Evolutionary conservation across 2,329 filamentous ascomycete genomes (phyloP).

Genomic region (Westerdykella ornata): DNA sequence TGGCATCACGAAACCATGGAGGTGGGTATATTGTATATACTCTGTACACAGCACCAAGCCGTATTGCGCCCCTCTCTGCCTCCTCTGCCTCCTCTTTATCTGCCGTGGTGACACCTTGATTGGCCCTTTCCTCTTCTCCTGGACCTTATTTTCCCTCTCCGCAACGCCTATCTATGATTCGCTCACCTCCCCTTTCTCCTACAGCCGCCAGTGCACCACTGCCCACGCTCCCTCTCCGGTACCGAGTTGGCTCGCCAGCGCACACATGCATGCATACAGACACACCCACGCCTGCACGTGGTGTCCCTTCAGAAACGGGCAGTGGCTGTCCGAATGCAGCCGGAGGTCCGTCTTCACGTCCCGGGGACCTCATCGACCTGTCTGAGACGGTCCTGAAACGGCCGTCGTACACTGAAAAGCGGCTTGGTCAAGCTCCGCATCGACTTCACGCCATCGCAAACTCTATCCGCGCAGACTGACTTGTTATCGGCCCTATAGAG

Average conservation of each 20-base stretch:
- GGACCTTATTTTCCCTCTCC: not conserved
- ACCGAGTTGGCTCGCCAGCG: not conserved
- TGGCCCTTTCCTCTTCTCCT: not conserved
- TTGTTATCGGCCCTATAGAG: too few relatives aligned
- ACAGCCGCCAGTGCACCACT: conserved; percentile 1
- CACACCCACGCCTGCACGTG: conserved; percentile 7
- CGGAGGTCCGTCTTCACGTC: conserved; percentile 1
- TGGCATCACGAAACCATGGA: not conserved
- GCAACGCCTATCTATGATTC: not conserved
- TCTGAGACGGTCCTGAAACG: conserved; percentile 33
- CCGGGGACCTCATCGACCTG: not conserved
- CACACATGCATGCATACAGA: not conserved
- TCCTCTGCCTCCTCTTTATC: conserved; percentile 1
- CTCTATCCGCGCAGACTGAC: too few relatives aligned
- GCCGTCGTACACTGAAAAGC: conserved; percentile 13
- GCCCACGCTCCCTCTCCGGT: not conserved
- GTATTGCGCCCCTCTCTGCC: not conserved
- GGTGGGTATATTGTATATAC: too few relatives aligned
- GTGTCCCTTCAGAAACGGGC: not conserved
- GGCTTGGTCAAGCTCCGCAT: conserved; percentile 13
- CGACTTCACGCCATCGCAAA: not conserved
- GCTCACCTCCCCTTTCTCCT: not conserved
- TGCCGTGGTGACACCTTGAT: conserved; percentile 2
- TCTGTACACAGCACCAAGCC: not conserved
- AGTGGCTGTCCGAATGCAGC: conserved; percentile 4